Conservation (phyloP, 495 filamentous ascomycete species). For the Lophium mytilinum region DNA sequence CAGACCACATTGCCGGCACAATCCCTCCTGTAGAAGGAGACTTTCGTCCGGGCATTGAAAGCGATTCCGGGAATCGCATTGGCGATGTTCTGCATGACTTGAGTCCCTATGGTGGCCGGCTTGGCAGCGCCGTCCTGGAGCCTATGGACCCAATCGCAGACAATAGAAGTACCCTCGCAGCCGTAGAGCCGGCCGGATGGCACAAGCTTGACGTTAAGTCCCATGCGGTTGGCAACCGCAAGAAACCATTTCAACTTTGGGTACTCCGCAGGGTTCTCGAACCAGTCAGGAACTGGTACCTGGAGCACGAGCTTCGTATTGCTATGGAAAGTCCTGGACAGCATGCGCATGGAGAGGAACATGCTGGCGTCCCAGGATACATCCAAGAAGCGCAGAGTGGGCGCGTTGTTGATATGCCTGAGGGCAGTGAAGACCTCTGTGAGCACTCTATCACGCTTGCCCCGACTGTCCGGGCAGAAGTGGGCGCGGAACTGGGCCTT, state of each 20-base stretch:
- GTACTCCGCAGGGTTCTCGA: neutral
- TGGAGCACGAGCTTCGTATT: neutral
- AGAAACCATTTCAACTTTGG: constrained; percentile 3
- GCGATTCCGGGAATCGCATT: no score
- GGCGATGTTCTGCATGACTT: neutral
- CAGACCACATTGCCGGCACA: neutral
- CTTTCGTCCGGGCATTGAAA: neutral
- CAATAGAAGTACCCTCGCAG: neutral
- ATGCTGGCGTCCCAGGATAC: neutral
- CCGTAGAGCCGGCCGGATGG: neutral
- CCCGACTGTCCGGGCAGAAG: neutral
- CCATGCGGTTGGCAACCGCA: neutral
- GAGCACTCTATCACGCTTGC: no score
- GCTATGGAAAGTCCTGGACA: neutral
- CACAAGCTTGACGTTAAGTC: constrained; percentile 6
- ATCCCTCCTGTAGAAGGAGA: neutral
- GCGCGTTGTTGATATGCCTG: neutral
- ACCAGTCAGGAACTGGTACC: constrained; percentile 1
- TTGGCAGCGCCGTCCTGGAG: neutral
- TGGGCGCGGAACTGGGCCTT: neutral
- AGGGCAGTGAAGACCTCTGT: neutral
- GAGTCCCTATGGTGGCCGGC: neutral
- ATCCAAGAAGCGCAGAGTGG: neutral
- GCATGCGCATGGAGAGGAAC: constrained; percentile 9
- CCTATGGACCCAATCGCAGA: neutral